Base-by-base conservation (phyloP, 805 yeast genomes). In the Jamesozyma piceae region DNA sequence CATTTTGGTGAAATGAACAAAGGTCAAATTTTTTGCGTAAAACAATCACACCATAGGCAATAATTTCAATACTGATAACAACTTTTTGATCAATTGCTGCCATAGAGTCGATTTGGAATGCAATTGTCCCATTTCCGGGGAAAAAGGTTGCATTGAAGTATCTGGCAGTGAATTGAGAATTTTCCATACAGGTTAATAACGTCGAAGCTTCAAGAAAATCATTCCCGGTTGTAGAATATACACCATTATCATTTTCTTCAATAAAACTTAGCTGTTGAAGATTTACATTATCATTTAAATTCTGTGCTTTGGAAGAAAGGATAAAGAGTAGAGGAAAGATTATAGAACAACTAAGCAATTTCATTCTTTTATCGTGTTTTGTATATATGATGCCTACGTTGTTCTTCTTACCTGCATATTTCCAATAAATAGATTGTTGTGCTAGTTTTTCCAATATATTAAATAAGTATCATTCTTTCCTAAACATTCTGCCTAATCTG, bases 121-220 rank as follows among this genome's bases (percentile, higher is more conserved):
- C 68, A 9, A 81, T 79, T 1, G 82, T 69, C 18, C 60, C 62
- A 61, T 82, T 83, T 35, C 63, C 69, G 3, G 95, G 94, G 55
- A 65, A 80, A 60, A 73, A 85, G 34, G 63, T 64, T 39, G 88
- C 94, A 52, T 84, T 82, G 58, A 90, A 88, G 49, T 71, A 75
- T 9, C 88, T 75, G 4, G 96, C 90, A 2, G 95, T 77, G 53
- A 92, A 78, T 58, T 78, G 82, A 5, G 97, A 89, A 61, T 83
- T 69, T 33, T 78, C 81, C 95, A 87, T 88, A 68, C 98, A 90
- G 32, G 97, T 84, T 53, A 90, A 68, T 50, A 90, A 69, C 6
- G 96, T 85, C 17, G 77, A 61, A 0, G 92, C 74, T 46, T 63
- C 67, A 43, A 78, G 37, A 14, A 32, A 8, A 17, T 32, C 21